Base-by-base conservation (phyloP, 2,329 filamentous ascomycete genomes). In the Cladosporium sp. region DNA sequence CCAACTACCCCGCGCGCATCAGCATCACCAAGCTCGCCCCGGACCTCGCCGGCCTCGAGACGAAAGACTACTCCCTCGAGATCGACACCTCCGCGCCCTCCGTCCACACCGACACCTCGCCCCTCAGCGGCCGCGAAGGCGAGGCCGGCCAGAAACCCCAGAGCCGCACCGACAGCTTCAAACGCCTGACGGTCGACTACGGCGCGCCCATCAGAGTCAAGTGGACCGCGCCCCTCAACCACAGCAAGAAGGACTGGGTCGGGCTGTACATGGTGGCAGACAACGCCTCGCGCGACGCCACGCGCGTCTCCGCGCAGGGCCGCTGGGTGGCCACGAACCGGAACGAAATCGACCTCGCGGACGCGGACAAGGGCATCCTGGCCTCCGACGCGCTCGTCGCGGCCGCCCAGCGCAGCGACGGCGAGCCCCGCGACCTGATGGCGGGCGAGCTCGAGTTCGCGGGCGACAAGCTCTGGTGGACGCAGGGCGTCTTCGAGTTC, bases 391-490 rank as follows among this genome's bases (percentile, higher is more conserved):
- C 83, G 34, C 73, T 79, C 1, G 69, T 84, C 1, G 67, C 75
- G 0, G 74, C 71, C 13, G 63, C 67, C 0, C 61, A 70, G 38
- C 70, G 71, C 28, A 58, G 72, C 58, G 73, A 75, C 63, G 74
- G 75, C 1, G 74, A 77, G 2, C 78, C 78, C 3, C 72, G 70
- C 14, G 78, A 87, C 53, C 77, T 84, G 58, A 80, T 89, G 3
- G 78, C 81, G 10, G 93, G 93, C 41, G 89, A 95, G 67, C 85
- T 97, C 64, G 71, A 89, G 10, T 97, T 98, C 66, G 77, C 84
- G 9, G 91, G 93, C 44, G 91, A 97, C 73, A 95, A 95, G 72
- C 79, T 96, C 2, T 98, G 89, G 85, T 98, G 93, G 93, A 95
- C 87, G 0, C 87, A 92, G 56, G 93, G 93, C 51, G 87, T 95